Conservation (phyloP, 208 protist genomes). For the Endotrypanum monterogeii region DNA sequence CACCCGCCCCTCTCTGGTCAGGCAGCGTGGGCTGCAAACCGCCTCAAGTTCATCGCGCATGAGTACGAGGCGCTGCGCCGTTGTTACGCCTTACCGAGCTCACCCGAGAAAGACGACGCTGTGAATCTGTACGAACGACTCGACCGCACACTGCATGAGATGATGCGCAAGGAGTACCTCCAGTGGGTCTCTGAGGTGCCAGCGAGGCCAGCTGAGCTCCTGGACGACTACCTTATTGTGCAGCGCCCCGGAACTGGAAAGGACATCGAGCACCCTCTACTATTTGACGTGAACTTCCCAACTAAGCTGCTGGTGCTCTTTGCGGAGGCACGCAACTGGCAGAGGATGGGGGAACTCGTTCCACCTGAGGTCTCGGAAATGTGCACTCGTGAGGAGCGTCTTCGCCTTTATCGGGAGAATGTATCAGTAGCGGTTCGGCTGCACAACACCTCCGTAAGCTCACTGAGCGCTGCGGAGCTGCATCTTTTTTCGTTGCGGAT, state of each 20-base stretch:
- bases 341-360: constrained; percentile 88
- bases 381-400: constrained; percentile 85
- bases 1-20: constrained; percentile 92
- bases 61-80: constrained; percentile 58
- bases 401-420: constrained; percentile 96
- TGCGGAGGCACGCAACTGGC: constrained; percentile 95
- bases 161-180: constrained; percentile 64
- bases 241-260: constrained; percentile 55
- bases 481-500: constrained; percentile 95
- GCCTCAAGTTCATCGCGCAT: constrained; percentile 55
- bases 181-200: constrained; percentile 83
- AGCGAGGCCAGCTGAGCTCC: constrained; percentile 67
- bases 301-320: constrained; percentile 93
- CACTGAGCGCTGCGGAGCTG: constrained; percentile 89
- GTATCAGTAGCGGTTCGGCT: constrained; percentile 94
- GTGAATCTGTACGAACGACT: constrained; percentile 72
- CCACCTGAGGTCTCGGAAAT: constrained; percentile 89
- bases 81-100: constrained; percentile 87
- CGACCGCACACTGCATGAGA: constrained; percentile 86
- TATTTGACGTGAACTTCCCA: constrained; percentile 95
- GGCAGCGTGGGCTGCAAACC: constrained; percentile 90
- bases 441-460: constrained; percentile 95
- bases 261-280: constrained; percentile 46
- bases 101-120: constrained; percentile 83
- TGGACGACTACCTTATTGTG: constrained; percentile 89